phyloP scores from a whole-genome alignment of 1,284 basidiomycete genomes.

The Anthracocystis walkeri region DNA sequence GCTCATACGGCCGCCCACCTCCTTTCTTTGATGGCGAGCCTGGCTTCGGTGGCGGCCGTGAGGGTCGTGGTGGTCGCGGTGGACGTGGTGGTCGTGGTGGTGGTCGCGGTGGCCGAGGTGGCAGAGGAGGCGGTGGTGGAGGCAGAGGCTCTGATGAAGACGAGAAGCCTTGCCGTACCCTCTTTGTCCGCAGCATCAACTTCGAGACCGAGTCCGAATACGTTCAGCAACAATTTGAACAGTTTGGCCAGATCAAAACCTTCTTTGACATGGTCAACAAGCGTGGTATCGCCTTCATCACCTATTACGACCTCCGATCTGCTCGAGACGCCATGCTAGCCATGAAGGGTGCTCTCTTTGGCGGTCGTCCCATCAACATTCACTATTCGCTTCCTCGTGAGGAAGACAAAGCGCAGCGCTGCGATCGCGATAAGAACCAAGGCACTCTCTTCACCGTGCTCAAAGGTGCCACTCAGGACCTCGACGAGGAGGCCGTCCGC shows the following conservation, averaged over 20 bases:
- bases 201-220: slow-evolving; percentile 38
- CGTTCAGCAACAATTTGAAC: slow-evolving; percentile 83
- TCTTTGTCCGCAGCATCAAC: slow-evolving; percentile 89
- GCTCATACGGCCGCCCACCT: slow-evolving; percentile 25
- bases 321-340: slow-evolving; percentile 89
- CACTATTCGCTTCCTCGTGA: slow-evolving; percentile 93
- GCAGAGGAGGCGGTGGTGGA: slow-evolving; percentile 17
- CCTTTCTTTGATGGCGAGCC: slow-evolving; percentile 16
- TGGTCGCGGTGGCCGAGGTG: slow-evolving; percentile 27
- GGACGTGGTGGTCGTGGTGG: slow-evolving; percentile 29
- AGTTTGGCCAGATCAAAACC: slow-evolving; percentile 93
- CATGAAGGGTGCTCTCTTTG: slow-evolving; percentile 70
- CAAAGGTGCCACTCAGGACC: slow-evolving; percentile 76
- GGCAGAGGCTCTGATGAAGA: slow-evolving; percentile 70
- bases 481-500: slow-evolving; percentile 85
- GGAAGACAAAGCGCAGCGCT: slow-evolving; percentile 79
- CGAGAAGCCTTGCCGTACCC: slow-evolving; percentile 90
- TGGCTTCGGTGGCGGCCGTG: slow-evolving; percentile 36
- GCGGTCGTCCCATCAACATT: slow-evolving; percentile 83
- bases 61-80: slow-evolving; percentile 23
- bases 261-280: slow-evolving; percentile 94
- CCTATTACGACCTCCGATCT: slow-evolving; percentile 90
- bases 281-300: slow-evolving; percentile 96
- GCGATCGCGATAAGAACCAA: slow-evolving; percentile 89
- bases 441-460: slow-evolving; percentile 85